Evolutionary conservation across 495 filamentous ascomycete genomes (phyloP).

Genomic region (Penicillium bovifimosum): DNA sequence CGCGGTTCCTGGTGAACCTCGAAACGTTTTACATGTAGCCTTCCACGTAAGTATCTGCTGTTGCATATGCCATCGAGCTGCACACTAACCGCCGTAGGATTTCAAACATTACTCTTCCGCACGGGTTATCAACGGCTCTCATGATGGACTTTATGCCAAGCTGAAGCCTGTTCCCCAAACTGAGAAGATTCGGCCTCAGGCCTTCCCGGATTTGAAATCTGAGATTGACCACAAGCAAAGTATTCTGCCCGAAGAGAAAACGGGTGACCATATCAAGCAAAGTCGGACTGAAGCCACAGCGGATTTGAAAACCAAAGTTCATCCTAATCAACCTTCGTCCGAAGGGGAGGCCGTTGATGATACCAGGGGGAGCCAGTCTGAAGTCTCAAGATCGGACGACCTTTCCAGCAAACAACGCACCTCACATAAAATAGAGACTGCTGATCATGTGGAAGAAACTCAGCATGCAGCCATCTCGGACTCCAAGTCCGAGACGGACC

Average conservation of each 20-base stretch:
- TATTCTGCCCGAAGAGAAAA: neutral
- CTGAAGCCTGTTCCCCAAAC: neutral
- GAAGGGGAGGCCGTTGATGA: no score
- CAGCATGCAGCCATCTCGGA: no score
- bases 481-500: no score
- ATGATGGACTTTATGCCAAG: slow-evolving; percentile 39
- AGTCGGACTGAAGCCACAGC: no score
- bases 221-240: neutral
- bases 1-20: slow-evolving; percentile 37
- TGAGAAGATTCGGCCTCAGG: slow-evolving; percentile 2
- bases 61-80: neutral
- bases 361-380: no score
- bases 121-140: slow-evolving; percentile 54
- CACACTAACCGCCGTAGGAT: slow-evolving; percentile 7
- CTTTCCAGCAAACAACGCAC: no score
- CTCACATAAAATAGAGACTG: no score
- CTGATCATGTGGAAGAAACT: no score
- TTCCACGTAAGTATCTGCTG: slow-evolving; percentile 55
- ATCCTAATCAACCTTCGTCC: no score
- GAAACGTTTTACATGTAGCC: slow-evolving; percentile 56
- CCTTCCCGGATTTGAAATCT: slow-evolving; percentile 18
- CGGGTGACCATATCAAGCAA: no score
- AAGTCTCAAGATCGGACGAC: no score
- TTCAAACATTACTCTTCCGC: slow-evolving; percentile 77
- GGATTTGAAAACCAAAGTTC: no score